Evolutionary conservation across 495 filamentous ascomycete species (phyloP), one percentile per base, ranked within the genome.

Genomic region (Viridothelium virens): DNA sequence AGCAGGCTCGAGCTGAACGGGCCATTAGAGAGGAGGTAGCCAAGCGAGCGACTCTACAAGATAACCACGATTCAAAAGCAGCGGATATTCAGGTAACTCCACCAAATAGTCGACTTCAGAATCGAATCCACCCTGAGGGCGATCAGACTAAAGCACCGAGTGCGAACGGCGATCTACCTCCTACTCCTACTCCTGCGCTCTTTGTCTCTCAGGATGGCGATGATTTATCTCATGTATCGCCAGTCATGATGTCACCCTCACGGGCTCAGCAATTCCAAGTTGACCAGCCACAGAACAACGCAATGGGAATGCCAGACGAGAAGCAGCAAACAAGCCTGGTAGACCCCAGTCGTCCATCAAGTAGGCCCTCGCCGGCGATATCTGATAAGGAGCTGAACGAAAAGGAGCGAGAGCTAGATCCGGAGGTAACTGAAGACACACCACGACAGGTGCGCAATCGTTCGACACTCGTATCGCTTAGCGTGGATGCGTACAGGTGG

Each of bases 391-490:
- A 69, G 33, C 18, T 63, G 33, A 31, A 44, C 33, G 37, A 34
- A 31, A 59, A 59, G 53, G 36, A 59, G 31, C 18, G 31, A 7
- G 25, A 36, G 7, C 1, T 1, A 0, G 31, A 36, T 36, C 53
- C 36, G 31, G 53, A 59, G 31, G 31, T 59, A 2, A 25, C 1
- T 33, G 73, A 66, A 36, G 72, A 69, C 61, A 72, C 63, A 63
- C 67, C 63, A 16, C 63, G 33, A 37, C n/a, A 63, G 16, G 31
- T 41, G 11, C 68, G 34, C 25, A 48, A 25, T 3, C 74, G 62
- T 12, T 25, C 74, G 37, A 85, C 83, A 0, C 76, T 87, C 14
- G 77, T 78, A 7, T 85, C 83, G 1, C 63, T 83, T 0, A 53
- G 71, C 18, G 66, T 61, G 11, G 74, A 83, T 14, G 18, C 63